These are phyloP conservation scores for Paraphoma chrysanthemicola DNA, from an alignment of 2,329 filamentous ascomycete species.

Conservation along the genomic window DNA sequence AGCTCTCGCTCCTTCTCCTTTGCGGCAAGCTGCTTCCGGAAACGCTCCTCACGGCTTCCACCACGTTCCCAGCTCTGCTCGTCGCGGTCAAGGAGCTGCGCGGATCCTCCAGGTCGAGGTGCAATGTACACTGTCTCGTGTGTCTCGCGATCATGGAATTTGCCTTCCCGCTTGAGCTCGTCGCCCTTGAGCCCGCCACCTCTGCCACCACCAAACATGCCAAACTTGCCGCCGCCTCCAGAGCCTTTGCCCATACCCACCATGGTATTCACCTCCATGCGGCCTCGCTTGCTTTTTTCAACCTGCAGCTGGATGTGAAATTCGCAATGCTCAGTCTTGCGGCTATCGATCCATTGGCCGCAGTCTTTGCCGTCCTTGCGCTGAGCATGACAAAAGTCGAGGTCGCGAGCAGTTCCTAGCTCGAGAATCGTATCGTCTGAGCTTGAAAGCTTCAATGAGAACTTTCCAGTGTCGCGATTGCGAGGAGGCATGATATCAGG, in stretches of 20 bases:
- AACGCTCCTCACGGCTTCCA: slow-evolving; percentile 68
- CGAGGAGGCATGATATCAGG: slow-evolving; percentile 89
- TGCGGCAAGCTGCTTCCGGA: slow-evolving; percentile 69
- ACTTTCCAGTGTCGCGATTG: slow-evolving; percentile 78
- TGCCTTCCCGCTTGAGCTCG: slow-evolving; percentile 42
- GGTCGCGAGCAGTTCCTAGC: slow-evolving; percentile 81
- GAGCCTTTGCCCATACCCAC: slow-evolving; percentile 54
- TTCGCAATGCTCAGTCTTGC: slow-evolving; percentile 89
- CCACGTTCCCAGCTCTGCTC: slow-evolving; percentile 53
- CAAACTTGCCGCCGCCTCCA: slow-evolving; percentile 31
- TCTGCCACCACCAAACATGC: slow-evolving; percentile 42
- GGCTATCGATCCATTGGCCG: slow-evolving; percentile 82
- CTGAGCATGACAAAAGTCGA: slow-evolving; percentile 85
- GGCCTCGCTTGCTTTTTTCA: slow-evolving; percentile 69
- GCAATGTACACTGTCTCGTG: slow-evolving; percentile 58
- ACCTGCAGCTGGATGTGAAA: slow-evolving; percentile 88
- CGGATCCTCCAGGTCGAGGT: slow-evolving; percentile 57
- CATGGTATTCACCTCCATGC: slow-evolving; percentile 82
- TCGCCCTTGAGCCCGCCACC: slow-evolving; percentile 31
- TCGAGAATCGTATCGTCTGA: slow-evolving; percentile 90
- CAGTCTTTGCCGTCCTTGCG: slow-evolving; percentile 86
- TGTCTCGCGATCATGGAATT: slow-evolving; percentile 64
- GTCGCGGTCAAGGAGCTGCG: slow-evolving; percentile 70
- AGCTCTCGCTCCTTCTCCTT: slow-evolving; percentile 77
- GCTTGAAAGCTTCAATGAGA: slow-evolving; percentile 83